A percentile compares a stretch with the other conserved stretches of the same genome.
phyloP scores from a whole-genome alignment of 176 grass and related monocot species.

The Rhipidocladum racemiflorum region DNA sequence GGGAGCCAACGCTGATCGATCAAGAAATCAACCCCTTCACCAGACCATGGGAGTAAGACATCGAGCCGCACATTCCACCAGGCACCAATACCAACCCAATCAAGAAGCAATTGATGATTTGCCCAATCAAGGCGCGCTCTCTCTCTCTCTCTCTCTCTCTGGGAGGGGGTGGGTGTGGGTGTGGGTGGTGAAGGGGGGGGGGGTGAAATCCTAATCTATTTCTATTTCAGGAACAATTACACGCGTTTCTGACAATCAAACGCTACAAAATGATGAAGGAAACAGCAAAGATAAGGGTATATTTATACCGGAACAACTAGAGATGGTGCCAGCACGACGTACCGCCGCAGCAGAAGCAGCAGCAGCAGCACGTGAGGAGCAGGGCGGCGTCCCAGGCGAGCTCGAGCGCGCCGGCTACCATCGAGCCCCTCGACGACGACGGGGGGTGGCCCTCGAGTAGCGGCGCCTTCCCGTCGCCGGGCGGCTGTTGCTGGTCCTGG shows the following conservation, averaged over 20 bases:
- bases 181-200: too few species aligned
- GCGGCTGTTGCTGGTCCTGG: background rate
- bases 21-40: background rate
- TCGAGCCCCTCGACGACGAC: background rate
- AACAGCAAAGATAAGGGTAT: background rate
- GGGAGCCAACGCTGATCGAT: background rate
- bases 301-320: background rate
- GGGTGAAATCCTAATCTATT: background rate
- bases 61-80: background rate
- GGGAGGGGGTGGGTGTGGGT: too few species aligned
- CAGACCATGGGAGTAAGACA: background rate
- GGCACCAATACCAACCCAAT: background rate
- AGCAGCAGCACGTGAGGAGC: slow-evolving; percentile 72
- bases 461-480: slow-evolving; percentile 24
- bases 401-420: slow-evolving; percentile 27
- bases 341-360: slow-evolving; percentile 90
- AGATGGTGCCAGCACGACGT: background rate
- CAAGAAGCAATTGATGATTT: too few species aligned
- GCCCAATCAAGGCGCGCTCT: too few species aligned
- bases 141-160: too few species aligned
- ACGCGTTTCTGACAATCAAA: background rate
- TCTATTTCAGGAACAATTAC: background rate
- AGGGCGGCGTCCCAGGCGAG: slow-evolving; percentile 51
- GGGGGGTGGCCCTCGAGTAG: slow-evolving; percentile 43
- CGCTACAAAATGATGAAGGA: background rate